Conservation (phyloP, 1,139 yeast genomes). For the Yamadazyma dushanensis region DNA sequence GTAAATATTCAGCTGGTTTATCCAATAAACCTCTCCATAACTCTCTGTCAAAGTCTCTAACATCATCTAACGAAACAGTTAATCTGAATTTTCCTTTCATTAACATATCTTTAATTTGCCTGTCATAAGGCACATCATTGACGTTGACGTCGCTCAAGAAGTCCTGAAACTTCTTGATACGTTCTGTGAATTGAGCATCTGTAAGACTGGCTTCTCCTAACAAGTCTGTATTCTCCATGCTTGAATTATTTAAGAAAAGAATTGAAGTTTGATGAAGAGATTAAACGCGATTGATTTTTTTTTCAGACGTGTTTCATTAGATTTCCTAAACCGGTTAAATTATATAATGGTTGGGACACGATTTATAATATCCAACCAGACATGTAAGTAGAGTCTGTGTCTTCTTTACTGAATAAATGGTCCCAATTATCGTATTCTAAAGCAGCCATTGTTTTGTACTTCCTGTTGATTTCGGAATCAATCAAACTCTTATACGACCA, state of each 20-base stretch:
- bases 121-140: constrained; percentile 59
- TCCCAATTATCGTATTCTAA: constrained; percentile 72
- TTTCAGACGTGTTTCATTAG: constrained; percentile 34
- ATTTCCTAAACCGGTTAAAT: constrained; percentile 29
- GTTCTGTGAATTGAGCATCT: constrained; percentile 65
- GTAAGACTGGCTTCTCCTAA: constrained; percentile 16
- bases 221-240: constrained; percentile 1
- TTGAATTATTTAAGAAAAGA: constrained; percentile 4
- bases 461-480: constrained; percentile 73
- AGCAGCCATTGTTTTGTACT: constrained; percentile 69
- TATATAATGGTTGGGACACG: constrained; percentile 5
- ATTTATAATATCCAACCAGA: constrained; percentile 22
- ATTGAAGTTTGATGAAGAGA: constrained; percentile 2
- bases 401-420: constrained; percentile 26
- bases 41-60: constrained; percentile 78
- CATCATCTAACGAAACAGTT: constrained; percentile 77
- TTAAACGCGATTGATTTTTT: constrained; percentile 2
- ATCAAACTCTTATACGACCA: constrained; percentile 80
- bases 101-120: constrained; percentile 70
- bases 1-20: constrained; percentile 81
- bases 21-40: constrained; percentile 78
- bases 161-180: constrained; percentile 87
- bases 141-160: constrained; percentile 59
- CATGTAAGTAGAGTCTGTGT: constrained; percentile 20
- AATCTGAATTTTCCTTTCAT: constrained; percentile 66